Base-by-base conservation (phyloP, 306 rosid species). In the Glycine soja region DNA sequence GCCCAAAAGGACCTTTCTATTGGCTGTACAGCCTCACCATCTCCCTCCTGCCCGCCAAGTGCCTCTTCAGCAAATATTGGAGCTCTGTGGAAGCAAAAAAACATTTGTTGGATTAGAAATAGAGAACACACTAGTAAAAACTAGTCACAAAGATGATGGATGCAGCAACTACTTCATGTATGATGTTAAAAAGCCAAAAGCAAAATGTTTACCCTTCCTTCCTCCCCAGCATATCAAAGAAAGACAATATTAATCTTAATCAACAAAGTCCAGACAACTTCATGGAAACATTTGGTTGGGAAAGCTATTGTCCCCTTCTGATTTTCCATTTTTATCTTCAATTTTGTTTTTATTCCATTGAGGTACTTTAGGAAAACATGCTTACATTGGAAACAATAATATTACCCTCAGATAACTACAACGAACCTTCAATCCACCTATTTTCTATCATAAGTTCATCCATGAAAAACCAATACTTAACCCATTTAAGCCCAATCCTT, bases 1-100 rank as follows among this genome's bases (percentile, higher is more conserved):
- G 97, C 97, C 97, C 97, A 95, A 59, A 95, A 93, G 42, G 98
- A 88, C 81, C 86, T 90, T 75, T 95, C 99, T 71, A 88, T 88
- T 81, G 95, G 97, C 76, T 48, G 64, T 78, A 88, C 77, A 80
- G 40, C 74, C 88, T 91, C 99, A 68, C 97, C 97, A 5, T 91
- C 96, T 84, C 80, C 92, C 62, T 75, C 90, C 86, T 89, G 97
- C 30, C 89, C 94, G 56, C 89, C 89, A 67, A 88, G 88, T 40
- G 81, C 84, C 7, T 95, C 99, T 82, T 95, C 97, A n/a, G 95
- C 46, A 80, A 95, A 93, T 82, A 93, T 66, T 3, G 96, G 98
- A 71, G 98, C 47, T 86, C 99, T 95, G 88, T 7, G 56, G 65
- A 80, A 85, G 80, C 76, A 83, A 72, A 84, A 24, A 18, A 43